Base-by-base conservation (phyloP, 2,329 filamentous ascomycete genomes). In the Neophaeococcomyces aloes region DNA sequence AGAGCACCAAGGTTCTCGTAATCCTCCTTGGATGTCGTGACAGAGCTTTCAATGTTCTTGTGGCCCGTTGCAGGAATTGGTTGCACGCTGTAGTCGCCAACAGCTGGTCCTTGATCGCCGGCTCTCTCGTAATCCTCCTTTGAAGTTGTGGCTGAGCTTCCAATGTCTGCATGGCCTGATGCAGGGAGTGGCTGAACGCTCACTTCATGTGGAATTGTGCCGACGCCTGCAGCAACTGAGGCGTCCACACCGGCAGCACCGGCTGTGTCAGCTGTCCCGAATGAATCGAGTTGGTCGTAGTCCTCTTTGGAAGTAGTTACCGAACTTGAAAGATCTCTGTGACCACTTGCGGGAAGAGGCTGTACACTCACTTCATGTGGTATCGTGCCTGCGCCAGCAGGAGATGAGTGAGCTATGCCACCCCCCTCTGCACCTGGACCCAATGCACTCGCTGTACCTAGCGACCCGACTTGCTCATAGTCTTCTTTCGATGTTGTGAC, bases 271-370 rank as follows among this genome's bases (percentile, higher is more conserved):
- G n/a, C n/a, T n/a, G n/a, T n/a, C n/a, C n/a, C n/a, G n/a, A n/a
- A n/a, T n/a, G n/a, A n/a, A n/a, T n/a, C n/a, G n/a, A n/a, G n/a
- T 63, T 84, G 83, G 62, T 91, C 81, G 64, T 95, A 95, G 1
- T 86, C 88, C 53, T 78, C 84, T 62, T 86, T 75, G 62, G 94
- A 88, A 19, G 84, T 74, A 57, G 66, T 69, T 29, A 68, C 70
- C 21, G 69, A 75, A 52, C 61, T 67, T 74, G 19, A 72, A 63
- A 37, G 83, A 72, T 31, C 87, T 87, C 10, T 94, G 75, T 61
- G 79, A n/a, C n/a, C n/a, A n/a, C n/a, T n/a, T n/a, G n/a, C n/a
- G n/a, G n/a, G n/a, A n/a, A n/a, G n/a, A n/a, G n/a, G n/a, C n/a
- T n/a, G n/a, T n/a, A n/a, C n/a, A n/a, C n/a, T n/a, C n/a, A n/a